These are phyloP conservation scores for Metarhizium guizhouense DNA, from an alignment of 2,329 filamentous ascomycete species.

Conservation along the genomic window DNA sequence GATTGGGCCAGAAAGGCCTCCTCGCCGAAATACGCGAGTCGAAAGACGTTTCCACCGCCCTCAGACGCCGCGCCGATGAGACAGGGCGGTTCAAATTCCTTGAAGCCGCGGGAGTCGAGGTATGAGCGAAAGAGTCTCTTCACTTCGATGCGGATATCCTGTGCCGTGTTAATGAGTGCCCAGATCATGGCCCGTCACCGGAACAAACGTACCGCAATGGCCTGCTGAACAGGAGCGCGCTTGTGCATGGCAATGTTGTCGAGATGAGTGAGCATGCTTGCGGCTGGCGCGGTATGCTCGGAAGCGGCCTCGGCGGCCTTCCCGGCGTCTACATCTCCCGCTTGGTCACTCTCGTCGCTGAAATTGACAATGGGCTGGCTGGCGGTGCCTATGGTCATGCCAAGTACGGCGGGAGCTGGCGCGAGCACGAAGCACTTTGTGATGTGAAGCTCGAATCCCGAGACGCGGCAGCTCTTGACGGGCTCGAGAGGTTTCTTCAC, in stretches of 20 bases:
- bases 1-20: constrained; percentile 73
- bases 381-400: constrained; percentile 47
- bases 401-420: constrained; percentile 47
- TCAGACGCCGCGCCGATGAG: constrained; percentile 86
- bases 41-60: constrained; percentile 87
- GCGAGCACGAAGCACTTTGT: constrained; percentile 74
- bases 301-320: not conserved
- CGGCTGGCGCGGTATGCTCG: constrained; percentile 52
- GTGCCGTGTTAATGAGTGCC: not conserved
- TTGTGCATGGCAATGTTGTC: constrained; percentile 93
- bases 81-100: constrained; percentile 81
- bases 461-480: constrained; percentile 78
- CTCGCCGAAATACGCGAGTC: constrained; percentile 80
- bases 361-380: constrained; percentile 49
- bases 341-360: constrained; percentile 36
- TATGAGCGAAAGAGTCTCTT: constrained; percentile 66
- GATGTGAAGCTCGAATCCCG: constrained; percentile 78
- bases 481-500: constrained; percentile 78
- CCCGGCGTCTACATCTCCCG: not conserved
- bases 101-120: constrained; percentile 65
- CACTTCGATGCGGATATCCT: constrained; percentile 42
- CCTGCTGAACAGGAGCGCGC: constrained; percentile 82
- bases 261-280: constrained; percentile 74
- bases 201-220: constrained; percentile 45
- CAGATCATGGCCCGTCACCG: not conserved